These are phyloP conservation scores for Endocalyx cinctus DNA, from an alignment of 2,329 filamentous ascomycete species.

Conservation along the genomic window DNA sequence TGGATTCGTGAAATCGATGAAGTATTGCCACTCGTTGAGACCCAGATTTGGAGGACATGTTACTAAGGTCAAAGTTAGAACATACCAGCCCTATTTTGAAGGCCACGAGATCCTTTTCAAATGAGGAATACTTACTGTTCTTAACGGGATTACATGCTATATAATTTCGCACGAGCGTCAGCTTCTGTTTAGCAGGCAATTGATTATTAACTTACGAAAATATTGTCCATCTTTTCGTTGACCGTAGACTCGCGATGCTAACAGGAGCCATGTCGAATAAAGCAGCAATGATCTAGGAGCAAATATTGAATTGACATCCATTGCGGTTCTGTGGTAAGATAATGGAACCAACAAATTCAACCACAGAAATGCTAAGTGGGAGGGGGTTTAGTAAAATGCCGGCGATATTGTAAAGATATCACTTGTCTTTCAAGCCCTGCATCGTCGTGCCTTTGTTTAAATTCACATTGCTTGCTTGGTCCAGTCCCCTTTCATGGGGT, in stretches of 20 bases:
- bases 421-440: too few relatives aligned
- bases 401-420: too few relatives aligned
- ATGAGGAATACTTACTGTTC: slow-evolving; percentile 5
- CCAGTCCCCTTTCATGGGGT: too few relatives aligned
- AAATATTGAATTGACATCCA: too few relatives aligned
- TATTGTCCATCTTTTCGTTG: slow-evolving; percentile 11
- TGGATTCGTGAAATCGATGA: slow-evolving; percentile 16
- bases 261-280: slow-evolving; percentile 2
- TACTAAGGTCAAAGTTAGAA: slow-evolving; percentile 1
- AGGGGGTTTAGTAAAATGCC: too few relatives aligned
- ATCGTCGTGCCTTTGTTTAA: too few relatives aligned
- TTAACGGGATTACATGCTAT: slow-evolving; percentile 13
- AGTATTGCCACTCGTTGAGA: slow-evolving; percentile 10
- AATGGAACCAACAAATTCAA: too few relatives aligned
- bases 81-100: neutral
- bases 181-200: neutral
- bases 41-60: slow-evolving; percentile 13
- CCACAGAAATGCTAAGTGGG: too few relatives aligned
- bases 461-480: too few relatives aligned
- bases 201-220: slow-evolving; percentile 8
- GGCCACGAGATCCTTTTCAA: neutral
- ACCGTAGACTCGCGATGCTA: slow-evolving; percentile 1
- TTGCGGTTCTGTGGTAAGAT: too few relatives aligned
- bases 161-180: slow-evolving; percentile 4
- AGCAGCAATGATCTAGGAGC: too few relatives aligned